Evolutionary conservation across 768 basidiomycete genomes (phyloP), one percentile per base, ranked within the genome.

Genomic region (Lactifluus echinatus): DNA sequence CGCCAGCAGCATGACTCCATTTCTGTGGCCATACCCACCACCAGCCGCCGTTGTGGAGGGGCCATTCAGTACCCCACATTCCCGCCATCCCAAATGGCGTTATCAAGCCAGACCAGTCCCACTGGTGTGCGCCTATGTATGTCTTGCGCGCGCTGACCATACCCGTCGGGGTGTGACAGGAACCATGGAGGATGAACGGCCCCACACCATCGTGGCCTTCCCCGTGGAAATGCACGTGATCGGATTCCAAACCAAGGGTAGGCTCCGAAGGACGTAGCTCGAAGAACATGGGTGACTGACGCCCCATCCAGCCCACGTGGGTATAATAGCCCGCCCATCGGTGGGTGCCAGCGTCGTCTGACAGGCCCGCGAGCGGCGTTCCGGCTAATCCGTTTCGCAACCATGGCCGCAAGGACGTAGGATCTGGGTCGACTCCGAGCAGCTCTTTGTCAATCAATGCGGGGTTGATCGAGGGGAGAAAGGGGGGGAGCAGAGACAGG

Each of bases 81-180:
- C 57, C 57, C 4, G 36, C 57, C 46, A 59, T 49, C 42, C 57
- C 57, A 50, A 59, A 54, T 7, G 57, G 53, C 7, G 57, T 59
- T 8, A 59, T n/a, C 17, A 39, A 15, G 4, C 57, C 57, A 1
- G 4, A 26, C 57, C 53, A 54, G 0, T 31, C 4, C 42, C 57
- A 54, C 12, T 3, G 0, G n/a, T 49, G 40, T 31, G 31, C 40
- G 17, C n/a, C 2, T 10, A 31, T 1, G 24, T 57, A 57, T 0
- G 37, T 15, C 40, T 59, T 54, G 8, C 2, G n/a, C 0, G 53
- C 57, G 1, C 0, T 10, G 7, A 59, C 40, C 3, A 21, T 11
- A 1, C 57, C 57, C 2, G 40, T 59, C 5, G 8, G 19, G 15
- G 23, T 29, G 14, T 59, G n/a, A 17, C 45, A 54, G 8, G 3